Base-by-base conservation (phyloP, 495 filamentous ascomycete species). In the Tirmania nivea region DNA sequence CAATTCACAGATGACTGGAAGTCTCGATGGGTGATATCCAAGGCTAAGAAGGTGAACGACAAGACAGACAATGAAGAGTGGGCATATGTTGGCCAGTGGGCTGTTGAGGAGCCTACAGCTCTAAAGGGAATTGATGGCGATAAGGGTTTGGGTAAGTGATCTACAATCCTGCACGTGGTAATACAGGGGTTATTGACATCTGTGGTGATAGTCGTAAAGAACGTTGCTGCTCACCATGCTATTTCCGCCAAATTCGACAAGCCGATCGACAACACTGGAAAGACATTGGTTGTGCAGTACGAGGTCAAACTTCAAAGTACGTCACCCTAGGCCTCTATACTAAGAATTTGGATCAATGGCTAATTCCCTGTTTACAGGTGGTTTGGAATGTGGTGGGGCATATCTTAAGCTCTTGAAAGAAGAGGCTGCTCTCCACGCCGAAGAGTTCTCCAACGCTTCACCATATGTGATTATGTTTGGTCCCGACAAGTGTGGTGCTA, bases 391-490 rank as follows among this genome's bases (percentile, higher is more conserved):
- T 69, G 92, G 92, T 76, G 92, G 92, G 68, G 92, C 92, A 60
- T 99, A 99, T 72, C 73, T 99, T 75, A 99, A 99, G 81, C 86
- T 99, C 59, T 83, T 96, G 59, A 81, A 92, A 58, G 90, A 99
- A 67, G 96, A 86, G 75, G 93, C 88, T 75, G 81, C 84, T 69
- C 85, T 96, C 63, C 86, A 94, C 71, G 76, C 81, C 64, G 90
- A 96, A 54, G 92, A 99, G 72, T 99, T 99, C 75, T 90, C 87
- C 63, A 94, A 99, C 71, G 75, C 80, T 49, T 88, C 89, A 48
- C 92, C 92, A 37, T 99, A 99, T 67, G 84, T 99, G 58, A 92
- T 99, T 74, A 96, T 96, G 92, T 99, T 99, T 69, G 92, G 92
- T 59, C 92, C 92, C 64, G 92, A 99, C 74, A 99, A 95, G 80